A percentile compares a stretch with the other conserved stretches of the same genome.
Conservation (phyloP, 2,329 filamentous ascomycete species). For the Lojkania enalia region DNA sequence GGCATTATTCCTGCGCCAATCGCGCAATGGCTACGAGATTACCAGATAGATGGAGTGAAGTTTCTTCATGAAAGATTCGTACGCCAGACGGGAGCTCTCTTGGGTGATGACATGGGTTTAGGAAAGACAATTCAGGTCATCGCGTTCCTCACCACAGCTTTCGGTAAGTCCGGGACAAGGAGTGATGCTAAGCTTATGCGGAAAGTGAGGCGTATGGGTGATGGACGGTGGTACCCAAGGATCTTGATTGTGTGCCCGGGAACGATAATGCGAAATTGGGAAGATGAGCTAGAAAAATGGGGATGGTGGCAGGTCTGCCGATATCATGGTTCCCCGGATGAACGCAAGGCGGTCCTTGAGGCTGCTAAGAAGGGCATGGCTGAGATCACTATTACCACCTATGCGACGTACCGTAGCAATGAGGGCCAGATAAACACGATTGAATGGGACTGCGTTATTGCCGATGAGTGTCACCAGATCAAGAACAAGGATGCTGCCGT, state of each 20-base stretch:
- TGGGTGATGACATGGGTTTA: slow-evolving; percentile 96
- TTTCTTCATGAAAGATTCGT: slow-evolving; percentile 91
- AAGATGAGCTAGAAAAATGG: slow-evolving; percentile 82
- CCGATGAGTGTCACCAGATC: slow-evolving; percentile 89
- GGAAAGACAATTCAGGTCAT: slow-evolving; percentile 97
- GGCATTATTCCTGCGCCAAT: slow-evolving; percentile 86
- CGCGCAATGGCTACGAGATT: slow-evolving; percentile 88
- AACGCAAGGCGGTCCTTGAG: slow-evolving; percentile 70
- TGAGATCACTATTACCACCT: slow-evolving; percentile 94
- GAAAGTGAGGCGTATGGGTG: slow-evolving; percentile 68
- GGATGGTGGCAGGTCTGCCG: slow-evolving; percentile 91
- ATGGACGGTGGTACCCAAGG: slow-evolving; percentile 75
- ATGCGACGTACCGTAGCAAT: slow-evolving; percentile 80
- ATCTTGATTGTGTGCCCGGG: slow-evolving; percentile 88
- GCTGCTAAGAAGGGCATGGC: slow-evolving; percentile 74
- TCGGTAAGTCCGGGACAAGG: slow-evolving; percentile 91
- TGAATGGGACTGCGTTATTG: slow-evolving; percentile 90
- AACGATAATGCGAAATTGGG: slow-evolving; percentile 88
- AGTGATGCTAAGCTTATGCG: slow-evolving; percentile 85
- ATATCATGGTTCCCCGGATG: slow-evolving; percentile 70
- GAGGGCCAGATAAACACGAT: slow-evolving; percentile 79
- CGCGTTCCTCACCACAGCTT: slow-evolving; percentile 86
- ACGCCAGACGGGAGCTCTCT: slow-evolving; percentile 84
- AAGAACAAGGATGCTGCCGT: slow-evolving; percentile 79
- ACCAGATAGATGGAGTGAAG: slow-evolving; percentile 81